These are phyloP conservation scores for Aurinia saxatilis DNA, from an alignment of 345 rosid species.

Conservation along the genomic window DNA sequence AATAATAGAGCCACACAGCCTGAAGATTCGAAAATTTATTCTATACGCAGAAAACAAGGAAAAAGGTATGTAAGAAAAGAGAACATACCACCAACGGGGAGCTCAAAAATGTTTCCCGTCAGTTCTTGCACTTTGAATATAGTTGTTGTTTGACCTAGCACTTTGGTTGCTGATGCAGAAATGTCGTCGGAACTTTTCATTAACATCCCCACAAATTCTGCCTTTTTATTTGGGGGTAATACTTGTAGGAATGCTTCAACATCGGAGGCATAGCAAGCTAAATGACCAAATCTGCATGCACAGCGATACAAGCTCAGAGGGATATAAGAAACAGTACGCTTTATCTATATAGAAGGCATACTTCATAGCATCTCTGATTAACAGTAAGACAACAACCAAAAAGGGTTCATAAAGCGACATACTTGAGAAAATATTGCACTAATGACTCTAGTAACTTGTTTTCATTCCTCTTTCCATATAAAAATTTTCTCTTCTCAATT, in stretches of 20 bases:
- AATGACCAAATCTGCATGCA: constrained; percentile 82
- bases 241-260: constrained; percentile 64
- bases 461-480: constrained; percentile 61
- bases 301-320: constrained; percentile 13
- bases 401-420: constrained; percentile 12
- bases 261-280: constrained; percentile 83
- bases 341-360: neutral
- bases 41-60: neutral
- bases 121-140: constrained; percentile 61
- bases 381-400: neutral
- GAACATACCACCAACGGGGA: constrained; percentile 52
- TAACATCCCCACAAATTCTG: constrained; percentile 50
- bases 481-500: constrained; percentile 69
- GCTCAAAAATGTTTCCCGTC: constrained; percentile 43
- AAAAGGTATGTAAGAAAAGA: constrained; percentile 5
- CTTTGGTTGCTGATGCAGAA: constrained; percentile 44
- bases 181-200: constrained; percentile 31
- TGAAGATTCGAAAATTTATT: neutral
- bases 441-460: constrained; percentile 50
- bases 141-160: constrained; percentile 68
- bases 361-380: neutral
- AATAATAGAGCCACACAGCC: constrained; percentile 1
- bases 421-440: constrained; percentile 70
- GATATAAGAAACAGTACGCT: neutral
- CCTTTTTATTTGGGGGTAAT: constrained; percentile 50